phyloP scores from a whole-genome alignment of 768 basidiomycete genomes.

The Guyanaporus albipodus region DNA sequence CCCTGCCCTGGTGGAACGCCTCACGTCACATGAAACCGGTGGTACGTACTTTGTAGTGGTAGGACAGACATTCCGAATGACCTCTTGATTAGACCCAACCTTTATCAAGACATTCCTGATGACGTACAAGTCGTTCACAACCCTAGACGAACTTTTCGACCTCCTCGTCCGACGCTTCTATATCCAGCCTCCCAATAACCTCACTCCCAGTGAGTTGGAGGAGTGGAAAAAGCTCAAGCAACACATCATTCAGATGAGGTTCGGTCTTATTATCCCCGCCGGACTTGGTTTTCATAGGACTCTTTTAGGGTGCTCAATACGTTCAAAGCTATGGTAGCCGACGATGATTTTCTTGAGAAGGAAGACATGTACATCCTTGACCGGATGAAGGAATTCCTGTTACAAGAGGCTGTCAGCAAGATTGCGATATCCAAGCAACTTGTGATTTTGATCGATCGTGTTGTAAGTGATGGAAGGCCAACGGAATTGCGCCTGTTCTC shows the following conservation, averaged over 20 bases:
- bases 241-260: slow-evolving; percentile 85
- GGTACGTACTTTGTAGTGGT: slow-evolving; percentile 46
- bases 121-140: slow-evolving; percentile 94
- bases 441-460: slow-evolving; percentile 68
- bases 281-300: slow-evolving; percentile 1
- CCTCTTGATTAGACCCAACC: slow-evolving; percentile 51
- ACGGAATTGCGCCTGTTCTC: slow-evolving; percentile 5
- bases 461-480: slow-evolving; percentile 47
- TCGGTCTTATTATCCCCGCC: slow-evolving; percentile 23
- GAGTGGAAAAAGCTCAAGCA: slow-evolving; percentile 88
- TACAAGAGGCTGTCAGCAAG: slow-evolving; percentile 57
- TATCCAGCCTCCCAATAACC: slow-evolving; percentile 66
- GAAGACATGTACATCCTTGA: slow-evolving; percentile 81
- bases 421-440: slow-evolving; percentile 74
- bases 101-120: slow-evolving; percentile 90
- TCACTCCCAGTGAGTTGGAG: slow-evolving; percentile 57
- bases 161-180: slow-evolving; percentile 77
- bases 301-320: slow-evolving; percentile 72
- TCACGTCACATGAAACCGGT: slow-evolving; percentile 87
- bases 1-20: slow-evolving; percentile 77
- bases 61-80: slow-evolving; percentile 1
- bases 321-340: slow-evolving; percentile 83
- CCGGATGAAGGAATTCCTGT: slow-evolving; percentile 76
- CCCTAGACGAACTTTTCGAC: slow-evolving; percentile 76
- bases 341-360: slow-evolving; percentile 79